Conservation (phyloP, 1,284 basidiomycete genomes). For the Austroboletus niveus region DNA sequence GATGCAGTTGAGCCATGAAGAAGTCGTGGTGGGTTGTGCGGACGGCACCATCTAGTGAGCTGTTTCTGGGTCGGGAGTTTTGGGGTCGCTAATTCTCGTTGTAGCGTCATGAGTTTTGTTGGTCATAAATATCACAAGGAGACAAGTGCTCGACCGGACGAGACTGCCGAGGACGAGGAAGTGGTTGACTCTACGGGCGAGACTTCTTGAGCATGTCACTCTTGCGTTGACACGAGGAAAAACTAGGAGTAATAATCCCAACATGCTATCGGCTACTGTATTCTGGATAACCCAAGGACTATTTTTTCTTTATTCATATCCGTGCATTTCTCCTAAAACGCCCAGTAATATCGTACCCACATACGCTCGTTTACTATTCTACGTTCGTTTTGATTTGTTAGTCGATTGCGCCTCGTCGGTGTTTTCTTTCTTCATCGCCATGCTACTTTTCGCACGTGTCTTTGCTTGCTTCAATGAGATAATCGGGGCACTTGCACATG, state of each 20-base stretch:
- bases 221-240: too few species aligned
- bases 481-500: too few species aligned
- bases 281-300: too few species aligned
- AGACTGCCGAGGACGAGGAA: constrained; percentile 13
- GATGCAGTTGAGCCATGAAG: constrained; percentile 83
- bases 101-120: constrained; percentile 58
- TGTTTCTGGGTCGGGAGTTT: background rate
- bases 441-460: too few species aligned
- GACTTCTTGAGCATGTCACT: constrained; percentile 6
- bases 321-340: constrained; percentile 5
- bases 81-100: constrained; percentile 10
- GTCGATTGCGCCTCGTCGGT: background rate
- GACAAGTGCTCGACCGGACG: constrained; percentile 2
- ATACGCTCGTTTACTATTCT: constrained; percentile 19
- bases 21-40: constrained; percentile 82
- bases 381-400: constrained; percentile 20
- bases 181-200: constrained; percentile 14
- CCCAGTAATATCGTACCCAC: constrained; percentile 2
- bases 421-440: too few species aligned
- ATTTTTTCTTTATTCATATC: background rate
- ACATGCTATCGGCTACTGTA: too few species aligned
- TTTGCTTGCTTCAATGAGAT: too few species aligned
- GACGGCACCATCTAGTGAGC: constrained; percentile 87
- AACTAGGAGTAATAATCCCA: too few species aligned
- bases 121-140: constrained; percentile 46